phyloP scores from a whole-genome alignment of 2,329 filamentous ascomycete genomes.

The Hirsutella thompsonii region DNA sequence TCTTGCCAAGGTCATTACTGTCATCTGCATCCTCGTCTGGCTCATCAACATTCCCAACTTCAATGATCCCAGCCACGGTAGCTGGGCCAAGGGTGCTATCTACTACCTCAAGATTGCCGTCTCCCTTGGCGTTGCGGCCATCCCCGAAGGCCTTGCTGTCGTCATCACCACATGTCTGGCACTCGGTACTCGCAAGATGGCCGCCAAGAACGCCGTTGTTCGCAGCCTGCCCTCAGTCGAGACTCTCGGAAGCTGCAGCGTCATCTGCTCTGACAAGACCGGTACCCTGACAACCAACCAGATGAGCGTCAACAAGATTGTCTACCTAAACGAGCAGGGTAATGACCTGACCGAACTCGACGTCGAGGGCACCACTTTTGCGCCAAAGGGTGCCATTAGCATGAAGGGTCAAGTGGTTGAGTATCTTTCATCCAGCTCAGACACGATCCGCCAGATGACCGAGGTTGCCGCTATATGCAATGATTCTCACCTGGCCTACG shows the following conservation, averaged over 20 bases:
- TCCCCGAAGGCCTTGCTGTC: slow-evolving; percentile 91
- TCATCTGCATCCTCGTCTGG: slow-evolving; percentile 94
- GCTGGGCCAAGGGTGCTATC: slow-evolving; percentile 92
- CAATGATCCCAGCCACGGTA: slow-evolving; percentile 84
- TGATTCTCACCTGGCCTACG: slow-evolving; percentile 71
- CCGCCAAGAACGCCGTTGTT: slow-evolving; percentile 93
- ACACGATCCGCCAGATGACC: slow-evolving; percentile 67
- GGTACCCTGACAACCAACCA: slow-evolving; percentile 97
- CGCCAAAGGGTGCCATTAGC: slow-evolving; percentile 64
- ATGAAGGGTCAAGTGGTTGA: slow-evolving; percentile 54
- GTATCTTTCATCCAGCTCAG: slow-evolving; percentile 57
- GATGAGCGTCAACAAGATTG: slow-evolving; percentile 94
- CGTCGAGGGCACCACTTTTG: slow-evolving; percentile 86
- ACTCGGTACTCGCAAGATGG: slow-evolving; percentile 96
- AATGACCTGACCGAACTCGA: slow-evolving; percentile 71
- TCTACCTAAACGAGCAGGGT: slow-evolving; percentile 66
- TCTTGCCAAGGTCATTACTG: slow-evolving; percentile 94
- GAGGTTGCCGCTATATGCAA: slow-evolving; percentile 74
- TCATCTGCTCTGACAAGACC: slow-evolving; percentile 99
- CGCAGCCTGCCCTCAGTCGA: slow-evolving; percentile 93
- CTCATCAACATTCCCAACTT: slow-evolving; percentile 98
- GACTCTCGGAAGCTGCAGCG: slow-evolving; percentile 95
- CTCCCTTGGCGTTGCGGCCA: slow-evolving; percentile 92
- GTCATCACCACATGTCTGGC: slow-evolving; percentile 98
- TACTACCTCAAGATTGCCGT: slow-evolving; percentile 99